Evolutionary conservation across 2,329 filamentous ascomycete genomes (phyloP).

Genomic region (Juglanconis oblonga): DNA sequence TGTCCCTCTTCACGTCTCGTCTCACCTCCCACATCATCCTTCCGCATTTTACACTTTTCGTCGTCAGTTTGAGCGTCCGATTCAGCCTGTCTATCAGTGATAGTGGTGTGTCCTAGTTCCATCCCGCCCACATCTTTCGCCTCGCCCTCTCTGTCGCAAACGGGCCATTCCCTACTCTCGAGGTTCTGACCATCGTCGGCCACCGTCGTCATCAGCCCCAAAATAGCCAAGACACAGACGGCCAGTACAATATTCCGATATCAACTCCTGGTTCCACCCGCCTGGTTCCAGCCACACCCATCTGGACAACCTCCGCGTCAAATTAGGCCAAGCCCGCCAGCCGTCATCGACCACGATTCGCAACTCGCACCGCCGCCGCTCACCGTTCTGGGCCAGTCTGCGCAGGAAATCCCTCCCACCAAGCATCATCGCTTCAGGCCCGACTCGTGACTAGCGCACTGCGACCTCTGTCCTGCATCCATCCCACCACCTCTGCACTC

Average conservation of each 20-base stretch:
- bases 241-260: not conserved
- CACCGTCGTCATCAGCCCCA: not conserved
- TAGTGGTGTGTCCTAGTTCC: not conserved
- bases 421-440: not conserved
- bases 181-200: not conserved
- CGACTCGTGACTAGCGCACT: not conserved
- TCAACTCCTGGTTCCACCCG: conserved; percentile 8
- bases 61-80: not conserved
- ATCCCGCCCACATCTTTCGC: not conserved
- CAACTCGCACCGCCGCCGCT: no score
- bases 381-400: no score
- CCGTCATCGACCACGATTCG: conserved; percentile 15
- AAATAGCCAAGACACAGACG: conserved; percentile 3
- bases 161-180: no score
- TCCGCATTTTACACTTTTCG: not conserved
- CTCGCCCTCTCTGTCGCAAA: no score
- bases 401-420: not conserved
- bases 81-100: not conserved
- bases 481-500: no score
- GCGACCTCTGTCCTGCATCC: no score
- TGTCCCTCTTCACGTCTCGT: not conserved
- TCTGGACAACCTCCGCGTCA: no score
- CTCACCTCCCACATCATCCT: not conserved
- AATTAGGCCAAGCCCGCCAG: conserved; percentile 2
- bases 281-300: conserved; percentile 10